phyloP scores from a whole-genome alignment of 805 yeast genomes.

The Sugiyamaella americana region DNA sequence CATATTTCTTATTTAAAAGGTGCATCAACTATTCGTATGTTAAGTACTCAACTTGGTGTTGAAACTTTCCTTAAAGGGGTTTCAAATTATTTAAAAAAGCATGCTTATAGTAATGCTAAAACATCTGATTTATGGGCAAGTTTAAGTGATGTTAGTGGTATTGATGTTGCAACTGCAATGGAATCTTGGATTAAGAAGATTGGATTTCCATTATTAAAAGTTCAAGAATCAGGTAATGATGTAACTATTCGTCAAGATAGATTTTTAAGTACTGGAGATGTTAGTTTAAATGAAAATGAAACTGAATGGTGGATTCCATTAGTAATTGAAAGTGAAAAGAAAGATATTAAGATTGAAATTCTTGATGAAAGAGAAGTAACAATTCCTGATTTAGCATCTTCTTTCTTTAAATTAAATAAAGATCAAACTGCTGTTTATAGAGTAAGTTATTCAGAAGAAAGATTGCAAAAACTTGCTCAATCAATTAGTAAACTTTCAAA shows the following conservation, averaged over 20 bases:
- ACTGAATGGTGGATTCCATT: slow-evolving; percentile 45
- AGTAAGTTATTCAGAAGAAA: slow-evolving; percentile 60
- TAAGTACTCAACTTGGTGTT: slow-evolving; percentile 73
- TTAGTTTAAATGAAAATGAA: slow-evolving; percentile 64
- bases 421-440: slow-evolving; percentile 72
- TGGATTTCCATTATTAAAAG: slow-evolving; percentile 70
- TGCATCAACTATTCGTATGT: slow-evolving; percentile 72
- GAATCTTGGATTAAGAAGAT: slow-evolving; percentile 73
- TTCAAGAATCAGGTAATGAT: slow-evolving; percentile 46
- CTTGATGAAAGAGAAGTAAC: slow-evolving; percentile 13
- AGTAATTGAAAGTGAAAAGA: slow-evolving; percentile 22
- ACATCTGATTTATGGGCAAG: slow-evolving; percentile 77
- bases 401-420: slow-evolving; percentile 52
- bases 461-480: slow-evolving; percentile 63
- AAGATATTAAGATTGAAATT: slow-evolving; percentile 28
- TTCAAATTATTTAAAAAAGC: slow-evolving; percentile 66
- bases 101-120: slow-evolving; percentile 69
- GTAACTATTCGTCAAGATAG: slow-evolving; percentile 64
- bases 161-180: slow-evolving; percentile 69
- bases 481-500: slow-evolving; percentile 55
- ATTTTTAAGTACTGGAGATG: slow-evolving; percentile 72
- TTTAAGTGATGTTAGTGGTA: slow-evolving; percentile 60
- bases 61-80: slow-evolving; percentile 74
- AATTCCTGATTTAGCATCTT: slow-evolving; percentile 15
- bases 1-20: slow-evolving; percentile 81